A percentile compares a stretch with the other conserved stretches of the same genome.
These are phyloP conservation scores for Dovyalis caffra DNA, from an alignment of 345 rosid species.

Conservation along the genomic window DNA sequence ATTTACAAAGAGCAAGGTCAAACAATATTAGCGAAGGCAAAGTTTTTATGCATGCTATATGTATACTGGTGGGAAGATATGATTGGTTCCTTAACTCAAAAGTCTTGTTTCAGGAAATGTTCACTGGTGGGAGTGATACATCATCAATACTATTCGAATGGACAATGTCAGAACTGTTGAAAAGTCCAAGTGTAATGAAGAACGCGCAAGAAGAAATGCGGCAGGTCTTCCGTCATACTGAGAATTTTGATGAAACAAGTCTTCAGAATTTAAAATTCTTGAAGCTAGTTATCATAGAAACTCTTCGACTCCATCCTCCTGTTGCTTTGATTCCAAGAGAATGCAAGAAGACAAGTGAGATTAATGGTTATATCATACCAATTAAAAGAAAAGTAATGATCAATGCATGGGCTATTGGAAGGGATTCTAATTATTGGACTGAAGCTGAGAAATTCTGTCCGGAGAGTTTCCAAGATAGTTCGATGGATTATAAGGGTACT, in stretches of 20 bases:
- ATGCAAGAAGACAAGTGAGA: neutral
- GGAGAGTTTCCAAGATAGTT: neutral
- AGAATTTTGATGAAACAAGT: neutral
- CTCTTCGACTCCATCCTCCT: constrained; percentile 8
- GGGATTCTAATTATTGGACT: neutral
- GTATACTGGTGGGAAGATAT: too few species aligned
- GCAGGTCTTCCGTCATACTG: neutral
- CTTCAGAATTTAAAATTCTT: neutral
- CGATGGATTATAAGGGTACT: neutral
- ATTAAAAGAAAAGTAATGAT: neutral
- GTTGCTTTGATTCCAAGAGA: constrained; percentile 8
- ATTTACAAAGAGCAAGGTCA: too few species aligned
- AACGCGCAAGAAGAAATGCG: constrained; percentile 12
- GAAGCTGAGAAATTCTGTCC: constrained; percentile 6
- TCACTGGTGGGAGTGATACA: neutral
- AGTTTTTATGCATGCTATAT: too few species aligned
- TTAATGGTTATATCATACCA: neutral
- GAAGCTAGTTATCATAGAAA: constrained; percentile 7
- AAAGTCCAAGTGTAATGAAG: neutral
- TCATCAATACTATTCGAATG: neutral
- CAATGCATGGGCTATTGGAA: constrained; percentile 7
- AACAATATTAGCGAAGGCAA: too few species aligned
- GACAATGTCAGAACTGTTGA: constrained; percentile 6
- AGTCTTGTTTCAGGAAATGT: neutral
- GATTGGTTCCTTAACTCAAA: too few species aligned